Evolutionary conservation across 495 filamentous ascomycete species (phyloP).

Genomic region (Aspergillus funiculosus): DNA sequence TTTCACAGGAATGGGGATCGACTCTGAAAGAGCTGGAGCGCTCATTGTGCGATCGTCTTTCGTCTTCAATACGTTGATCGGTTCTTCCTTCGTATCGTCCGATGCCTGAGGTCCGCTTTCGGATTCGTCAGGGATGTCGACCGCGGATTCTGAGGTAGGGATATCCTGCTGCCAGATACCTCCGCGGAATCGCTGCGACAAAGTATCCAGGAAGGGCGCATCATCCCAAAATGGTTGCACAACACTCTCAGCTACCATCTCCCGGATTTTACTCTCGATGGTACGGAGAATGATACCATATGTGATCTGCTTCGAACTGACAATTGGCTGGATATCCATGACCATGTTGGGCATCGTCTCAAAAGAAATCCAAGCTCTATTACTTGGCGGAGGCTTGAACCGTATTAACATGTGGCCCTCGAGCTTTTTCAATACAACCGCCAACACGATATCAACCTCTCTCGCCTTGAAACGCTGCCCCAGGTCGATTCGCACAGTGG

Average conservation of each 20-base stretch:
- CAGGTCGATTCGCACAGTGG: slow-evolving; percentile 84
- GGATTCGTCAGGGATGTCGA: slow-evolving; percentile 51
- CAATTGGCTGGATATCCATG: slow-evolving; percentile 87
- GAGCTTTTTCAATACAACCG: slow-evolving; percentile 76
- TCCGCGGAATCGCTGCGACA: slow-evolving; percentile 69
- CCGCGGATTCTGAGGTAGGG: slow-evolving; percentile 39
- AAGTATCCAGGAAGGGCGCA: slow-evolving; percentile 77
- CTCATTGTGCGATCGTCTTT: slow-evolving; percentile 59
- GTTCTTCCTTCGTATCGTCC: slow-evolving; percentile 29
- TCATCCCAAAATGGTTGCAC: slow-evolving; percentile 98
- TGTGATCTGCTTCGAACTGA: slow-evolving; percentile 91
- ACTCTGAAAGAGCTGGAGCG: slow-evolving; percentile 39
- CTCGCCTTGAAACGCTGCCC: slow-evolving; percentile 81
- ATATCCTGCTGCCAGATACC: slow-evolving; percentile 77
- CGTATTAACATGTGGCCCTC: slow-evolving; percentile 79
- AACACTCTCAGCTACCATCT: slow-evolving; percentile 85
- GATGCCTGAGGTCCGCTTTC: slow-evolving; percentile 46
- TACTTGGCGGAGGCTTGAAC: slow-evolving; percentile 92
- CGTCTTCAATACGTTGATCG: slow-evolving; percentile 31
- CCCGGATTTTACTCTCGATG: slow-evolving; percentile 89
- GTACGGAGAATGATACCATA: slow-evolving; percentile 85
- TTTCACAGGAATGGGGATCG: slow-evolving; percentile 24
- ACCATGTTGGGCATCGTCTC: slow-evolving; percentile 87
- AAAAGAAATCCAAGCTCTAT: slow-evolving; percentile 91
- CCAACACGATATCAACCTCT: slow-evolving; percentile 84